Evolutionary conservation across 257 asterid genomes (phyloP), one percentile per base, ranked within the genome.

Genomic region (Solanum bulbocastanum): DNA sequence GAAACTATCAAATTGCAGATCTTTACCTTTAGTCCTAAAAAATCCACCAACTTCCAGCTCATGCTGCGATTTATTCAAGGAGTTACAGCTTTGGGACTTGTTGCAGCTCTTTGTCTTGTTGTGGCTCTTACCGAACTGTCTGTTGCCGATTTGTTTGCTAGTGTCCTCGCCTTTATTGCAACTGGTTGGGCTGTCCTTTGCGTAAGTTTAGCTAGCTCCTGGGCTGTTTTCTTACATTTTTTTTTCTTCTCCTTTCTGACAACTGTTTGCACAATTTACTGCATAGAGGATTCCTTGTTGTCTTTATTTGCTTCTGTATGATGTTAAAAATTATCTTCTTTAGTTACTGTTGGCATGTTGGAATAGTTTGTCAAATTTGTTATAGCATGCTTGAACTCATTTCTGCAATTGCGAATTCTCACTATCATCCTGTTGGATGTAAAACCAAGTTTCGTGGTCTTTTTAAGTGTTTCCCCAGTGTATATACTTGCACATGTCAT

Each of bases 21-120:
- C 73, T 97, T 97, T 92, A 92, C 99, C n/a, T 91, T 93, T 83
- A 96, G 94, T 86, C 99, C 98, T 83, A 93, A 94, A 83, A 97
- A 94, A 89, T 93, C 98, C 81, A 94, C 98, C 60, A 96, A 93
- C 88, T 94, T 97, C 91, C 99, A 94, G 94, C 91, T 97, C 69
- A 91, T 97, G 96, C 95, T 97, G 23, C 98, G 99, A 65, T 97
- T 97, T 87, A 87, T 93, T 91, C 99, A 97, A 95, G 99, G 99
- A 88, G 93, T 95, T 81, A 88, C 96, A 42, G 92, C 96, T 86
- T 88, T 97, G 91, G 98, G 95, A 87, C 98, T 97, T 89, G 90
- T 97, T 83, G 96, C 93, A 30, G 99, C 98, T 84, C 89, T 97
- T 79, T 91, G 92, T 89, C 93, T 97, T 84, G 96, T 95, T 2